A percentile compares a stretch with the other conserved stretches of the same genome.
phyloP scores from a whole-genome alignment of 1,139 yeast species.

The Debaryomyces sp. region DNA sequence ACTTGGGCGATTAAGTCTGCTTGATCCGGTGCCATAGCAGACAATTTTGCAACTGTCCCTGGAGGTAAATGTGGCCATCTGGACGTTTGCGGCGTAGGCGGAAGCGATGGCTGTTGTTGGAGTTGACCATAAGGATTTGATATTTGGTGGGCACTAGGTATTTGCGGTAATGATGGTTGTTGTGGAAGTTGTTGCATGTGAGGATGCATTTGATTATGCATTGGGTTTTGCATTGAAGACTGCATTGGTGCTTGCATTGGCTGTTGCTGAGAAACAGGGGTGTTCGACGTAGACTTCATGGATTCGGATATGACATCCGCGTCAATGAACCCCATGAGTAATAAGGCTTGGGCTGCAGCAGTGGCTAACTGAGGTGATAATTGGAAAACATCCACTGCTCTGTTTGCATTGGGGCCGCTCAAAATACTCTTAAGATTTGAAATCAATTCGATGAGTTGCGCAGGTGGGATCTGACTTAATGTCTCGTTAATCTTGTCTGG shows the following conservation, averaged over 20 bases:
- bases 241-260: conserved; percentile 20
- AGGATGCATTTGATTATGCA: conserved; percentile 19
- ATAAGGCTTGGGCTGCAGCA: conserved; percentile 69
- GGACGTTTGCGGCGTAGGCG: conserved; percentile 24
- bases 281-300: conserved; percentile 34
- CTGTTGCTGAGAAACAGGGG: conserved; percentile 19
- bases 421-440: conserved; percentile 61
- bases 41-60: conserved; percentile 50
- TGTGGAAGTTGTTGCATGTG: conserved; percentile 13
- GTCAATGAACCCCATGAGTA: conserved; percentile 78
- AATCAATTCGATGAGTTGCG: conserved; percentile 65
- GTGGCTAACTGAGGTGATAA: conserved; percentile 62
- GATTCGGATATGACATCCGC: conserved; percentile 59
- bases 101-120: conserved; percentile 11
- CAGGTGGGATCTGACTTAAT: conserved; percentile 65
- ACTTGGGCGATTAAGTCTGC: conserved; percentile 70
- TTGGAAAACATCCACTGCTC: conserved; percentile 54
- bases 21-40: conserved; percentile 54
- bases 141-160: conserved; percentile 10
- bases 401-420: conserved; percentile 51
- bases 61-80: conserved; percentile 57
- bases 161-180: conserved; percentile 11
- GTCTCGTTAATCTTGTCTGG: conserved; percentile 59
- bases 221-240: conserved; percentile 25
- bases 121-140: conserved; percentile 12